phyloP scores from a whole-genome alignment of 2,329 filamentous ascomycete genomes.

The Fusarium caatingaense region DNA sequence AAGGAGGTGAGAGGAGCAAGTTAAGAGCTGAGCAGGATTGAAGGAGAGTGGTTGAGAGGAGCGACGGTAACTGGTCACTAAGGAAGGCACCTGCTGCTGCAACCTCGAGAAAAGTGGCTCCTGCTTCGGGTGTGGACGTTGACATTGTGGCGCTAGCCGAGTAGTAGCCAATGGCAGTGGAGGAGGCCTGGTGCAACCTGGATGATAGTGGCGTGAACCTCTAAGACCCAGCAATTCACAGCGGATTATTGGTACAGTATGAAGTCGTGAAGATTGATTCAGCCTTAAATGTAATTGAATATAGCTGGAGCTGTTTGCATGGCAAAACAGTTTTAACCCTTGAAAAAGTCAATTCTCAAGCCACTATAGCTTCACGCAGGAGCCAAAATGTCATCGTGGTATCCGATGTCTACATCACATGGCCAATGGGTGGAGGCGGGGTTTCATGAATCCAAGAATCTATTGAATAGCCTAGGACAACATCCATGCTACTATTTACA shows the following conservation, averaged over 20 bases:
- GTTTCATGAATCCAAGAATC: not conserved
- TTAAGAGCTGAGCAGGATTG: conserved; percentile 8
- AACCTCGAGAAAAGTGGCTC: conserved; percentile 28
- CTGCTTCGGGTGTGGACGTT: conserved; percentile 19
- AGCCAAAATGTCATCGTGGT: not conserved
- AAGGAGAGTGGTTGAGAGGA: conserved; percentile 25
- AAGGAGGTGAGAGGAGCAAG: conserved; percentile 19
- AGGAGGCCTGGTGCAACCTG: not conserved
- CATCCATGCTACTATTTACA: not conserved
- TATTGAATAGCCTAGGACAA: not conserved
- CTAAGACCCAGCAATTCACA: not conserved
- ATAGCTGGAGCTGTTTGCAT: not conserved
- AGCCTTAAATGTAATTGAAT: too few relatives aligned
- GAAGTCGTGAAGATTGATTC: not conserved
- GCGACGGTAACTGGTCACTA: conserved; percentile 26
- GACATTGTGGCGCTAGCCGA: conserved; percentile 16
- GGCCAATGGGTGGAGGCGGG: not conserved
- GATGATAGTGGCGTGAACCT: not conserved
- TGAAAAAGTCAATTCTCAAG: too few relatives aligned
- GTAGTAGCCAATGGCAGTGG: conserved; percentile 6
- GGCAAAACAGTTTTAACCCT: not conserved
- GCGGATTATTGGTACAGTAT: not conserved
- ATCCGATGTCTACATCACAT: not conserved
- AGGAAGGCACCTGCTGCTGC: conserved; percentile 29
- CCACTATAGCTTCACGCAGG: not conserved